Base-by-base conservation (phyloP, 2,329 filamentous ascomycete genomes). In the Trichoderma sp. region DNA sequence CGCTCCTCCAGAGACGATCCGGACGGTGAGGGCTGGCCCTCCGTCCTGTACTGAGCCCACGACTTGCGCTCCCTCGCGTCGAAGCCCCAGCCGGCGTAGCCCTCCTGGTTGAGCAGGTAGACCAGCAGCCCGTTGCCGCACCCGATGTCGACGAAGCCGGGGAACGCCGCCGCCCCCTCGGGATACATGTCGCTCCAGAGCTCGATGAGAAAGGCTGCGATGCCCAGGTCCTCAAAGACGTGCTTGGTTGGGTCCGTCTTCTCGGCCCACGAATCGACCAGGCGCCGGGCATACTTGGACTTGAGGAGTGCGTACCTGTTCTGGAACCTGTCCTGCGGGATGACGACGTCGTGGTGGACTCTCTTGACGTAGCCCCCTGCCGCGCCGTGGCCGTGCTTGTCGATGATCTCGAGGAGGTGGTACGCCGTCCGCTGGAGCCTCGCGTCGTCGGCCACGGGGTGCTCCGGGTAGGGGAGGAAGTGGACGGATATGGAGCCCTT, bases 91-190 rank as follows among this genome's bases (percentile, higher is more conserved):
- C 95, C 95, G 0, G 74, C 70, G 76, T 92, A 98, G 12, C 93
- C 93, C 77, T 98, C 93, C 66, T 84, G 79, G 15, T 88, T 83
- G 5, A 99, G 84, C 44, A 99, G 85, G 73, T 96, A 86, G 7
- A 96, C 91, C 1, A 99, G 84, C 3, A 99, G 81, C 1, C 95
- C 95, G 73, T 98, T 99, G 2, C 95, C 95, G 74, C 95, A 98
- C 5, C 94, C 95, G 52, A 99, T 92, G 73, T 99, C 95, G 21
- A 97, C 91, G 72, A 98, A 99, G 0, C 94, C 93, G 0, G 92
- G 91, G 71, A 97, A 97, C 0, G 69, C 67, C 0, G 55, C 65
- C 48, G 15, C 17, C 7, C n/a, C 45, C 7, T 73, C 74, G 44
- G 71, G 73, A 74, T 98, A 98, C 88, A 97, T 94, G 65, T 90